Evolutionary conservation across 208 protist genomes (phyloP).

Genomic region (Leishmania arabica): DNA sequence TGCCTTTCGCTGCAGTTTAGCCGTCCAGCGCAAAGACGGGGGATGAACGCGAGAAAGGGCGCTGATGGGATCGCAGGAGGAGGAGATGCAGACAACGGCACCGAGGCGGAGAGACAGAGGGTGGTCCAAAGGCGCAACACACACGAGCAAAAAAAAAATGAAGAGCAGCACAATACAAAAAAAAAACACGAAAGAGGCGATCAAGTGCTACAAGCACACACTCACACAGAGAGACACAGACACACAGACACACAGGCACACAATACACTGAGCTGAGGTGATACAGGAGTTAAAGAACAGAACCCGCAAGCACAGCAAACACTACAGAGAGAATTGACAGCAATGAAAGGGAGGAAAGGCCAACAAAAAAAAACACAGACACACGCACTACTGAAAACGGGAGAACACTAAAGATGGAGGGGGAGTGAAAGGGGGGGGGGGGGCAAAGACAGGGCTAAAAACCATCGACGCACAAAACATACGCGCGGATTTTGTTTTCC

Average conservation of each 20-base stretch:
- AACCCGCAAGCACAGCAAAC: not conserved
- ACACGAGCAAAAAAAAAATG: not conserved
- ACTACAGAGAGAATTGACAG: not conserved
- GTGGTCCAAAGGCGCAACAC: not conserved
- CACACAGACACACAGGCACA: not conserved
- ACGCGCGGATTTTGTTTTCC: no score
- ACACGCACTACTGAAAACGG: constrained; percentile 5
- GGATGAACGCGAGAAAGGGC: not conserved
- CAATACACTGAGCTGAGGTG: not conserved
- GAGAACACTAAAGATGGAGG: constrained; percentile 2
- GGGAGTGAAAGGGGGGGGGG: not conserved
- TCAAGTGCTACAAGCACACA: not conserved
- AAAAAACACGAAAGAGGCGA: constrained; percentile 16
- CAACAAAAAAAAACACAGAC: not conserved
- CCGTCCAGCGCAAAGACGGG: not conserved
- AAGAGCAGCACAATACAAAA: not conserved
- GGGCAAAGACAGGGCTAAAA: not conserved
- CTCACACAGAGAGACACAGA: not conserved
- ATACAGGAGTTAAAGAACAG: not conserved
- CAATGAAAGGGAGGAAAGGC: not conserved
- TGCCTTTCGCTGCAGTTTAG: not conserved
- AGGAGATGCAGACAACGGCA: not conserved
- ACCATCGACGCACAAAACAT: not conserved
- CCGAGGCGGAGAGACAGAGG: not conserved
- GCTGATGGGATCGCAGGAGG: not conserved